These are phyloP conservation scores for Exophiala alcalophila DNA, from an alignment of 2,329 filamentous ascomycete genomes.

Conservation along the genomic window DNA sequence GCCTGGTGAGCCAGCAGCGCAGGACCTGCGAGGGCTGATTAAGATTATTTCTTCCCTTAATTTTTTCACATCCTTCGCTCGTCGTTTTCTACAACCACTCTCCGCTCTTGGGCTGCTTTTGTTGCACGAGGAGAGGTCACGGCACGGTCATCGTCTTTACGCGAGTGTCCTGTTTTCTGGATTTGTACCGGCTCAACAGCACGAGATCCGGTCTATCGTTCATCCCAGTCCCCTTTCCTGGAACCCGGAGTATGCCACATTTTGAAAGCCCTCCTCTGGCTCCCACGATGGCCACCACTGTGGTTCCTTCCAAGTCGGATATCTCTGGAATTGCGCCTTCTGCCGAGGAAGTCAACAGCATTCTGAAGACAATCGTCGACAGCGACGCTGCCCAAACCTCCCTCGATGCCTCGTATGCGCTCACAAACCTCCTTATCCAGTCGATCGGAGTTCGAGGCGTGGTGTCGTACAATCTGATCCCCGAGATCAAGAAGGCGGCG, in stretches of 20 bases:
- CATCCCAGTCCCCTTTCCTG: conserved; percentile 1
- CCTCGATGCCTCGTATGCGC: conserved; percentile 64
- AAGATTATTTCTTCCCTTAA: conserved; percentile 15
- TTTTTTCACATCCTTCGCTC: not conserved
- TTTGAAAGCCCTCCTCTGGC: conserved; percentile 23
- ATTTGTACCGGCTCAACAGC: too few relatives aligned
- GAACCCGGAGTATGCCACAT: conserved; percentile 23
- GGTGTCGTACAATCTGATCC: conserved; percentile 59
- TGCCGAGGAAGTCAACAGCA: conserved; percentile 61
- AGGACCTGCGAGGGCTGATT: conserved; percentile 22
- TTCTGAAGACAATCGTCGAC: conserved; percentile 66
- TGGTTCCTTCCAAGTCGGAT: conserved; percentile 48
- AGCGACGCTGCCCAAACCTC: conserved; percentile 67
- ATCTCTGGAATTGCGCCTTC: conserved; percentile 53
- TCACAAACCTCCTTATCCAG: conserved; percentile 63
- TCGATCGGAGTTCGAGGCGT: conserved; percentile 64
- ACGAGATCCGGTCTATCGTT: too few relatives aligned
- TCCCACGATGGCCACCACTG: conserved; percentile 36
- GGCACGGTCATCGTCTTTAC: too few relatives aligned
- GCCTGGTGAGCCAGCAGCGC: too few relatives aligned
- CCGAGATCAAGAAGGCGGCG: conserved; percentile 71
- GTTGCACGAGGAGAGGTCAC: not conserved
- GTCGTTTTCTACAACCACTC: not conserved
- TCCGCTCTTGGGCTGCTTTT: conserved; percentile 7
- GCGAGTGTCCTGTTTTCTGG: too few relatives aligned